These are phyloP conservation scores for Durusdinium trenchii DNA, from an alignment of 73 alveolate species.

Conservation along the genomic window DNA sequence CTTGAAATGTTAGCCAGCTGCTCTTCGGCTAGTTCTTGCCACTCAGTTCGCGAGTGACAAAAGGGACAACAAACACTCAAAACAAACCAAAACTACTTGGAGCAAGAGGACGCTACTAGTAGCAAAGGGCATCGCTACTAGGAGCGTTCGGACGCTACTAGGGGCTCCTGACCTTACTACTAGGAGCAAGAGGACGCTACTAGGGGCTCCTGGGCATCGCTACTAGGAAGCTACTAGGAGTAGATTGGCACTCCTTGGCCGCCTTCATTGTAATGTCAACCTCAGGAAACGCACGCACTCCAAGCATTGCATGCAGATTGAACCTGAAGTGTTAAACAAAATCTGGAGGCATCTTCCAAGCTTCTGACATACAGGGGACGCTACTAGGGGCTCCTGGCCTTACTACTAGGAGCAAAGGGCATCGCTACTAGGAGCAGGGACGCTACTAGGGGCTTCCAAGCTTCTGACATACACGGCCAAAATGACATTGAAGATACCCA, in stretches of 20 bases:
- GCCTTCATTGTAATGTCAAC: constrained; percentile 66
- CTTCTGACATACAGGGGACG: background rate
- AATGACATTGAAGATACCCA: constrained; percentile 55
- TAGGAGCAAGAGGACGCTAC: too few species aligned
- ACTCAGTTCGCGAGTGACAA: too few species aligned
- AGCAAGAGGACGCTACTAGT: too few species aligned
- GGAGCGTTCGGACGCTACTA: too few species aligned
- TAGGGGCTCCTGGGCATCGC: too few species aligned
- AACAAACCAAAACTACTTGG: too few species aligned
- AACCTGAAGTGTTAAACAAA: background rate
- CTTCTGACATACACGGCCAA: constrained; percentile 6
- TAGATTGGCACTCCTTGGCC: constrained; percentile 1
- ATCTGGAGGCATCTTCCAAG: background rate
- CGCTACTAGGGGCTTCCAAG: background rate
- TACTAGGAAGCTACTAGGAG: background rate
- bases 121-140: too few species aligned
- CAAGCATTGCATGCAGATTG: background rate
- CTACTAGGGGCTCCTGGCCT: background rate
- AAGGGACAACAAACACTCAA: too few species aligned
- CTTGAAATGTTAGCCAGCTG: too few species aligned
- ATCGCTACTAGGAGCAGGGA: too few species aligned
- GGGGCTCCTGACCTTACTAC: too few species aligned
- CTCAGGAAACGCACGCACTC: background rate
- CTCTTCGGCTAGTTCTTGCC: too few species aligned
- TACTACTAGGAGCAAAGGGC: background rate